Percentiles rank a stretch among this genome's conserved stretches.
Conservation (phyloP, 352 stramenopile species). For the Thalassiosira hispida region DNA sequence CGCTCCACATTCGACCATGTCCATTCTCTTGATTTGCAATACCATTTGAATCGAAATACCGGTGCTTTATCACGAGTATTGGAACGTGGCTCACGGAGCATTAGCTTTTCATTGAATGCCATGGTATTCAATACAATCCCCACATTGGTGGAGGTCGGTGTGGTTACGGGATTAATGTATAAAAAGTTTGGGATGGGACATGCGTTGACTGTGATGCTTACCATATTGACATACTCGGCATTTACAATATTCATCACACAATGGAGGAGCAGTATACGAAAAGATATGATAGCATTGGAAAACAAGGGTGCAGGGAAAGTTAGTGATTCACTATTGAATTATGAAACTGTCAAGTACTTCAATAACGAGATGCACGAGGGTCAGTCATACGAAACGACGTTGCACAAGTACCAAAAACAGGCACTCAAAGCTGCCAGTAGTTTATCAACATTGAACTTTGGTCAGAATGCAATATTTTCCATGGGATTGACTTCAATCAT, state of each 20-base stretch:
- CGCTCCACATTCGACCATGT: slow-evolving; percentile 94
- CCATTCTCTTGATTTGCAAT: slow-evolving; percentile 92
- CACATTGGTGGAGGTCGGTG: slow-evolving; percentile 92
- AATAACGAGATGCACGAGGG: slow-evolving; percentile 95
- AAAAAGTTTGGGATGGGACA: slow-evolving; percentile 92
- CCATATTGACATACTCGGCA: slow-evolving; percentile 91
- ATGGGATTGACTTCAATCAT: slow-evolving; percentile 95
- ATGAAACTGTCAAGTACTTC: slow-evolving; percentile 99
- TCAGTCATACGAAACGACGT: slow-evolving; percentile 86
- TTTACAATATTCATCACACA: slow-evolving; percentile 94
- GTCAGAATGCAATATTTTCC: slow-evolving; percentile 97
- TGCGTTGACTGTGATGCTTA: slow-evolving; percentile 90
- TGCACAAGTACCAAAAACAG: slow-evolving; percentile 92
- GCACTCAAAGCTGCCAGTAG: slow-evolving; percentile 94
- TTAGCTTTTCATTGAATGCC: slow-evolving; percentile 94
- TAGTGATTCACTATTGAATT: slow-evolving; percentile 97
- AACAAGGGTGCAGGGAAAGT: slow-evolving; percentile 93
- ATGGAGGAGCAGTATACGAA: slow-evolving; percentile 88
- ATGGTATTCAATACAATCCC: slow-evolving; percentile 97
- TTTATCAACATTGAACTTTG: slow-evolving; percentile 95
- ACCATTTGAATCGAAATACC: slow-evolving; percentile 95
- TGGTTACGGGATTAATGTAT: slow-evolving; percentile 89
- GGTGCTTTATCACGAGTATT: slow-evolving; percentile 92
- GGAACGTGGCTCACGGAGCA: slow-evolving; percentile 93
- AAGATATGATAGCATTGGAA: slow-evolving; percentile 94